A percentile compares a stretch with the other conserved stretches of the same genome.
Conservation (phyloP, 371 early-diverging fungal species). For the Rhizopus delemar region DNA sequence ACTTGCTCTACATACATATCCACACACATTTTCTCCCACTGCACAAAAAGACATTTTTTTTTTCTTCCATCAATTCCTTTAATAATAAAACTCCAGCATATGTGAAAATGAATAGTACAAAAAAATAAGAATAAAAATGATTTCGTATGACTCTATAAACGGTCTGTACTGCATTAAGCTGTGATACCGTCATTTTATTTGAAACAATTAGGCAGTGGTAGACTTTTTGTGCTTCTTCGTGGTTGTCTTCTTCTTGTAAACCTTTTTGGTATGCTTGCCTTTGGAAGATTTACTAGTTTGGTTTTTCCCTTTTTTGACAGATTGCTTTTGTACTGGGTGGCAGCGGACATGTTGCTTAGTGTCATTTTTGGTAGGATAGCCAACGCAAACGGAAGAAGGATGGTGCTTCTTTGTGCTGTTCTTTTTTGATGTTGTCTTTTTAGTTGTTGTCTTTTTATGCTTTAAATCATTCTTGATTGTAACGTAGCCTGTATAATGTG, state of each 20-base stretch:
- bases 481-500: background rate
- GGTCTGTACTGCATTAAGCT: background rate
- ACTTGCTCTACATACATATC: background rate
- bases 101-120: background rate
- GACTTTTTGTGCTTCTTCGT: constrained; percentile 8
- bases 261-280: background rate
- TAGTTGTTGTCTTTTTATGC: background rate
- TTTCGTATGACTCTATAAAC: no score
- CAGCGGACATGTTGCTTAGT: constrained; percentile 17
- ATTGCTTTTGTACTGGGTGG: constrained; percentile 17
- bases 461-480: constrained; percentile 7
- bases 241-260: constrained; percentile 16
- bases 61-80: no score
- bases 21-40: background rate
- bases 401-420: background rate
- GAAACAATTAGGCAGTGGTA: constrained; percentile 1
- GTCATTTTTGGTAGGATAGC: constrained; percentile 10
- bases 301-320: constrained; percentile 2
- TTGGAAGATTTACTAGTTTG: background rate
- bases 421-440: background rate
- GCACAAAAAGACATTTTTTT: background rate
- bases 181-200: background rate
- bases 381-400: constrained; percentile 19
- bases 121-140: background rate
- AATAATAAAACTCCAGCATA: background rate